Conservation (phyloP, 805 yeast species). For the Debaryomyces hansenii region DNA sequence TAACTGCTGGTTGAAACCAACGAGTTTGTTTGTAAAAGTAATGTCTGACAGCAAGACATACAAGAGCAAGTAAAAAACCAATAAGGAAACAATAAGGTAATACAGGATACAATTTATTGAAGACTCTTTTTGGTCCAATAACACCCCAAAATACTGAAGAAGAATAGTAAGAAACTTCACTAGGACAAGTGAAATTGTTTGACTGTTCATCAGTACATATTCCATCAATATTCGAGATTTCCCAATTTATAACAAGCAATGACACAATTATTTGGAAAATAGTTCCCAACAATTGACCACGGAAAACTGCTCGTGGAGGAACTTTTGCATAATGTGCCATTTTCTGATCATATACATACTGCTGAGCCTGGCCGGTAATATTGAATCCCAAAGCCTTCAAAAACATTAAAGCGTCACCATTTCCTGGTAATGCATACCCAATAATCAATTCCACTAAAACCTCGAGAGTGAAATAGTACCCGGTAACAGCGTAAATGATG, state of each 20-base stretch:
- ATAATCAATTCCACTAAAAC: constrained; percentile 57
- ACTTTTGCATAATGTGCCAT: constrained; percentile 21
- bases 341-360: constrained; percentile 31
- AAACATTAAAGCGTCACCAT: constrained; percentile 53
- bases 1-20: constrained; percentile 51
- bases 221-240: constrained; percentile 7
- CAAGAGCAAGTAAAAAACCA: constrained; percentile 37
- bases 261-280: constrained; percentile 7
- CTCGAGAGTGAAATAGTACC: constrained; percentile 47
- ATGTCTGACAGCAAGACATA: constrained; percentile 15
- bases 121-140: constrained; percentile 54
- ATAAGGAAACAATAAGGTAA: constrained; percentile 54
- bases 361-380: constrained; percentile 58
- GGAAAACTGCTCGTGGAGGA: constrained; percentile 24
- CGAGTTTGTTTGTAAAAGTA: constrained; percentile 7
- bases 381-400: constrained; percentile 54
- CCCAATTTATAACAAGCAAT: constrained; percentile 10
- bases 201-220: constrained; percentile 10
- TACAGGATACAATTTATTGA: constrained; percentile 48
- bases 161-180: constrained; percentile 39
- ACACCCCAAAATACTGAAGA: constrained; percentile 51
- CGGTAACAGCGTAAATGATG: constrained; percentile 49
- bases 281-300: constrained; percentile 12
- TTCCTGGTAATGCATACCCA: constrained; percentile 57
- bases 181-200: constrained; percentile 26